Percentiles rank a stretch among this genome's conserved stretches.
Conservation (phyloP, 305 asterid species). For the Fraxinus baroniana region DNA sequence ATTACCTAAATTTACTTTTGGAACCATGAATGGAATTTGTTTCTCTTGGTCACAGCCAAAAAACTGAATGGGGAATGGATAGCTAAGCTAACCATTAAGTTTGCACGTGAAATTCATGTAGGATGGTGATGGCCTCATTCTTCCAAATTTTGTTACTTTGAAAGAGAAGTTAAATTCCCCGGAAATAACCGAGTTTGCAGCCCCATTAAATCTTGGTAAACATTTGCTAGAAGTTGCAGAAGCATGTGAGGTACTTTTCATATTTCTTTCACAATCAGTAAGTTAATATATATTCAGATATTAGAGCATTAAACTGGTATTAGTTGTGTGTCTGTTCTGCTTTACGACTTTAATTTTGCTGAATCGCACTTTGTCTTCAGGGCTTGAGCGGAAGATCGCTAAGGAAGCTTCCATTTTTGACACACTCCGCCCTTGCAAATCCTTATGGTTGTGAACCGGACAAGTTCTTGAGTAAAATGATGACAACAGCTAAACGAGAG, state of each 20-base stretch:
- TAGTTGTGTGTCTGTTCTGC: not conserved
- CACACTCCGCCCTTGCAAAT: conserved; percentile 76
- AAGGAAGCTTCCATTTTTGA: conserved; percentile 89
- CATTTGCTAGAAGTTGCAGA: conserved; percentile 77
- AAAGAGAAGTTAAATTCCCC: conserved; percentile 51
- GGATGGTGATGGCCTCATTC: conserved; percentile 40
- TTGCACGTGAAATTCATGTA: conserved; percentile 25
- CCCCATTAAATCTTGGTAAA: conserved; percentile 38
- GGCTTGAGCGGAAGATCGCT: conserved; percentile 96
- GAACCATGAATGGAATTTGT: not conserved
- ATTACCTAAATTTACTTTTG: not conserved
- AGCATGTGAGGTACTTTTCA: conserved; percentile 67
- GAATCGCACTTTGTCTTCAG: conserved; percentile 36
- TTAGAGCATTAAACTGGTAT: not conserved
- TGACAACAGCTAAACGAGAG: conserved; percentile 64
- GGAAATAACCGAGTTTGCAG: conserved; percentile 36
- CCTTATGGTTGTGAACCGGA: conserved; percentile 56
- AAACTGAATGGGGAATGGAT: conserved; percentile 3
- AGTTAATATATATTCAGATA: not conserved
- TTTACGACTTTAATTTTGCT: not conserved
- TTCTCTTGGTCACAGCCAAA: not conserved
- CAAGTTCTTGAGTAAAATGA: conserved; percentile 65
- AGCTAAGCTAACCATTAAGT: not conserved
- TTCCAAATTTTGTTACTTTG: conserved; percentile 61
- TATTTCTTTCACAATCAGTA: conserved; percentile 5